A percentile compares a stretch with the other conserved stretches of the same genome.
Evolutionary conservation across 331 rosid species (phyloP).

Genomic region (Spiraea crenata): DNA sequence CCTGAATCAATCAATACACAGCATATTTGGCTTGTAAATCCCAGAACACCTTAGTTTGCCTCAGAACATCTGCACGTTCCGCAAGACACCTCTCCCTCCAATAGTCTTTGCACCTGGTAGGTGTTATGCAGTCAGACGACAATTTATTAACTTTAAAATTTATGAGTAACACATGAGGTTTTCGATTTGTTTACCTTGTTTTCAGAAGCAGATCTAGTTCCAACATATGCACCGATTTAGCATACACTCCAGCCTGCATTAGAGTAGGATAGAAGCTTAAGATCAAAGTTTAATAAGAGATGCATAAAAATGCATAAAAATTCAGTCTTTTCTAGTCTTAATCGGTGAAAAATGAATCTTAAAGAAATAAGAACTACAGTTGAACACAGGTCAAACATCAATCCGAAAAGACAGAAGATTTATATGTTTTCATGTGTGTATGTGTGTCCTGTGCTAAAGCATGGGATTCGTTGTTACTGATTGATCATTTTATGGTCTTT

Average conservation of each 20-base stretch:
- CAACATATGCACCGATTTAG: slow-evolving; percentile 61
- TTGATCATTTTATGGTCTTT: too few species aligned
- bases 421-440: too few species aligned
- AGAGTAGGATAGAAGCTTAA: slow-evolving; percentile 11
- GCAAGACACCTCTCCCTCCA: slow-evolving; percentile 66
- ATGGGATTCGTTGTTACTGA: too few species aligned
- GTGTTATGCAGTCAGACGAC: slow-evolving; percentile 15
- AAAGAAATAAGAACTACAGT: not conserved
- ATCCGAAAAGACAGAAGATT: not conserved
- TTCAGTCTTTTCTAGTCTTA: not conserved
- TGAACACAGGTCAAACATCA: not conserved
- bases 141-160: not conserved
- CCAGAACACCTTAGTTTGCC: slow-evolving; percentile 75
- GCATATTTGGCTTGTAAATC: slow-evolving; percentile 52
- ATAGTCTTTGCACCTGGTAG: slow-evolving; percentile 54
- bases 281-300: slow-evolving; percentile 2
- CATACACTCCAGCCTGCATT: slow-evolving; percentile 61
- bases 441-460: too few species aligned
- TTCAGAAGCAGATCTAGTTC: slow-evolving; percentile 74
- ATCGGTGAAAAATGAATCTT: not conserved
- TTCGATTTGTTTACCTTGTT: slow-evolving; percentile 50
- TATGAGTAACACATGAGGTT: slow-evolving; percentile 12
- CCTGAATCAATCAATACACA: slow-evolving; percentile 18
- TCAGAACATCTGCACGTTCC: slow-evolving; percentile 45
- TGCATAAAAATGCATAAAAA: not conserved